These are phyloP conservation scores for Aspergillus pseudoviridinutans DNA, from an alignment of 2,329 filamentous ascomycete genomes.

Conservation along the genomic window DNA sequence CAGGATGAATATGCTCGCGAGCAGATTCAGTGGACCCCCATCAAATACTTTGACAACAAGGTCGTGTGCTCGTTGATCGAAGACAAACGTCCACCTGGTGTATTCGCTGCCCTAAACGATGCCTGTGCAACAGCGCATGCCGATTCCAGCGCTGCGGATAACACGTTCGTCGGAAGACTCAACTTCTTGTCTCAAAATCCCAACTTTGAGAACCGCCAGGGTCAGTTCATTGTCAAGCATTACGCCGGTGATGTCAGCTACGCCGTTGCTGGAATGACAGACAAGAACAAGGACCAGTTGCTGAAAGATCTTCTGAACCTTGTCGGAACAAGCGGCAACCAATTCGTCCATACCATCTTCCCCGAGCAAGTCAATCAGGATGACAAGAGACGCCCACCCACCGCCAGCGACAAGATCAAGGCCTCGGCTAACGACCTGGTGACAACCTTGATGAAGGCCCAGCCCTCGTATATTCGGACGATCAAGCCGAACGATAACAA, in stretches of 20 bases:
- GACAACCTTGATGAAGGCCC: slow-evolving; percentile 92
- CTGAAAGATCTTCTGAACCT: slow-evolving; percentile 90
- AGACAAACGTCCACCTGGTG: slow-evolving; percentile 79
- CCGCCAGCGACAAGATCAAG: slow-evolving; percentile 94
- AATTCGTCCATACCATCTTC: slow-evolving; percentile 84
- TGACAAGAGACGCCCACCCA: slow-evolving; percentile 88
- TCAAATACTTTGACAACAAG: slow-evolving; percentile 99
- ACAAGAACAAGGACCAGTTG: slow-evolving; percentile 98
- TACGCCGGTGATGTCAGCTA: slow-evolving; percentile 97
- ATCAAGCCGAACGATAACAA: slow-evolving; percentile 99
- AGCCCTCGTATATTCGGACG: slow-evolving; percentile 95
- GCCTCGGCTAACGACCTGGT: slow-evolving; percentile 91
- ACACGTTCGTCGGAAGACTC: slow-evolving; percentile 90
- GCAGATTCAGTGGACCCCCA: slow-evolving; percentile 97
- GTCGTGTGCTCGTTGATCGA: slow-evolving; percentile 97
- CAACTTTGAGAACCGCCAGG: slow-evolving; percentile 87
- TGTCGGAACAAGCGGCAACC: slow-evolving; percentile 76
- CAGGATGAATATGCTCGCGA: slow-evolving; percentile 96
- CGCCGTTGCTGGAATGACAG: slow-evolving; percentile 91
- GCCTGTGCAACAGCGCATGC: slow-evolving; percentile 98
- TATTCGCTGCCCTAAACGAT: slow-evolving; percentile 95
- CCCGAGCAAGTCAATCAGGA: slow-evolving; percentile 92
- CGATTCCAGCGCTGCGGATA: slow-evolving; percentile 87
- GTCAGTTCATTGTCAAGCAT: slow-evolving; percentile 97
- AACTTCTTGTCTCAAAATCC: slow-evolving; percentile 83